Base-by-base conservation (phyloP, 225 moss, liverwort and hornwort genomes). In the Marchantia paleacea region DNA sequence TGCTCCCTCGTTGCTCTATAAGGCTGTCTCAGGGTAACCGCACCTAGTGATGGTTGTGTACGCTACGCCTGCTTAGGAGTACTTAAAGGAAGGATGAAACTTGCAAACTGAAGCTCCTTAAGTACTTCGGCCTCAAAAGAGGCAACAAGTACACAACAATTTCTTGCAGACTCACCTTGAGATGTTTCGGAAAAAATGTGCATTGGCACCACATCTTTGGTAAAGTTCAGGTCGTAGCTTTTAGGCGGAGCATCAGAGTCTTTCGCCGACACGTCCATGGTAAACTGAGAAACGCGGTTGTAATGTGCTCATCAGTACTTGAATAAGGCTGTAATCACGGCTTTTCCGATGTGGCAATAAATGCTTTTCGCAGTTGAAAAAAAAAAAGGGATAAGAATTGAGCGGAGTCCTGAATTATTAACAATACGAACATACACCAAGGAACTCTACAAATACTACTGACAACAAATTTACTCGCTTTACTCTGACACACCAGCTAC, bases 181-280 rank as follows among this genome's bases (percentile, higher is more conserved):
- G 89, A 15, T 29, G 90, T 79, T 86, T 99, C 99, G 26, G 99
- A 90, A 85, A 99, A 99, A 52, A 99, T 95, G 81, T 93, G 93
- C 99, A 99, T 99, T 14, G 99, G 92, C 75, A 99, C 92, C 69
- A 91, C 88, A 82, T 99, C 99, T 81, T 92, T 99, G 24, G 92
- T 95, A 75, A 86, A 86, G 83, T 91, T 94, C 70, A 99, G 83
- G 69, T 81, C 88, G 75, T 94, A 99, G 50, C 88, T 78, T 87
- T 95, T 99, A 28, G 91, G 82, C 55, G 91, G 89, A 83, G 80
- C 83, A 49, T 86, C 89, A 52, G 90, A 85, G 73, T 99, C 92
- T 85, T 92, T 95, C 78, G 85, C 90, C 18, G 87, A 87, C 78
- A 99, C 85, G 25, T 90, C 92, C 90, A 95, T 83, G 30, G 83